phyloP scores from a whole-genome alignment of 176 grass and related monocot genomes.

The Musa schizocarpa region DNA sequence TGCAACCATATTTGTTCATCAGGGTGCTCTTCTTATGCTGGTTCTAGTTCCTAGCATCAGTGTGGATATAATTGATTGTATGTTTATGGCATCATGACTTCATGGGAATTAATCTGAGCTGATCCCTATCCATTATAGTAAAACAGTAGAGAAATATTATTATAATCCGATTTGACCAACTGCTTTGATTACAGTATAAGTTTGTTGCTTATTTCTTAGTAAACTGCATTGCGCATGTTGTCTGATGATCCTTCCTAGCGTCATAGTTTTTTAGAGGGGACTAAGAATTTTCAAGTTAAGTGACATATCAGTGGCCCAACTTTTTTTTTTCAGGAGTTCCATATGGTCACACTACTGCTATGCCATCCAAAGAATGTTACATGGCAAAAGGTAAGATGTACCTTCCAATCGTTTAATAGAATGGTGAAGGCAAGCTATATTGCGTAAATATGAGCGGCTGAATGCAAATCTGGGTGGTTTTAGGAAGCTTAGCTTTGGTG shows the following conservation, averaged over 20 bases:
- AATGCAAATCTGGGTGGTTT: conserved; percentile 6
- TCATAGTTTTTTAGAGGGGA: conserved; percentile 11
- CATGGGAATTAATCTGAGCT: background rate
- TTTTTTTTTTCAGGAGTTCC: conserved; percentile 96
- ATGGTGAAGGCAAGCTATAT: conserved; percentile 18
- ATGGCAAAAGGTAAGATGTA: conserved; percentile 91
- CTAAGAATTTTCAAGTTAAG: conserved; percentile 29
- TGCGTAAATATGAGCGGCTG: background rate
- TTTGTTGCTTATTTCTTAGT: background rate
- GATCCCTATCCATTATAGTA: background rate
- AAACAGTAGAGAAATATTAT: background rate
- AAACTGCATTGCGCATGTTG: background rate
- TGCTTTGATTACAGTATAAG: background rate
- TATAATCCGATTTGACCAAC: background rate
- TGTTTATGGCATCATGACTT: background rate
- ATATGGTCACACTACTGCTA: conserved; percentile 60
- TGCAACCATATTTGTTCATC: too few species aligned
- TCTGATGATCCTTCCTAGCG: background rate
- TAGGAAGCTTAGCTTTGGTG: background rate
- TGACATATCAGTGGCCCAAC: conserved; percentile 44
- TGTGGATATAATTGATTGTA: background rate
- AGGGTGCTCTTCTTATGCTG: background rate
- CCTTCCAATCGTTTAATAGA: conserved; percentile 20
- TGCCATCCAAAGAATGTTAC: conserved; percentile 77
- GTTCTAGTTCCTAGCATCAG: background rate